Evolutionary conservation across 352 stramenopile species (phyloP).

Genomic region (Phytophthora tubulina): DNA sequence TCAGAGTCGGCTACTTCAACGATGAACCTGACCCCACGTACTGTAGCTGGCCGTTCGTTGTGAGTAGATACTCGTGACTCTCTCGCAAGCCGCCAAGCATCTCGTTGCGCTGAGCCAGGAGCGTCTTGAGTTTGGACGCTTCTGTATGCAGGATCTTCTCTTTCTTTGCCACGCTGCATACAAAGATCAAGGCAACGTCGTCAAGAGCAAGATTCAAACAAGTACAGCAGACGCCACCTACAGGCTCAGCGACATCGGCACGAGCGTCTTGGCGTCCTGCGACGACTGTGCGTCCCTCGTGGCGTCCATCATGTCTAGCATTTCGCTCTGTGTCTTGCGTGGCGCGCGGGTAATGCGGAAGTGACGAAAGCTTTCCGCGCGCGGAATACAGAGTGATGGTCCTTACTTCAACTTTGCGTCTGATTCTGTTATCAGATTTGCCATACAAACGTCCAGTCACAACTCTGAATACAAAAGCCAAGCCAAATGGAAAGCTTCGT

Average conservation of each 20-base stretch:
- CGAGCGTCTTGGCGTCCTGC: slow-evolving; percentile 35
- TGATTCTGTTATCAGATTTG: slow-evolving; percentile 24
- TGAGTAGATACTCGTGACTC: slow-evolving; percentile 52
- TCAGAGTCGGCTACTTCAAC: background rate
- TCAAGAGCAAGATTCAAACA: slow-evolving; percentile 6
- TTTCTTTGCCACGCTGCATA: slow-evolving; percentile 55
- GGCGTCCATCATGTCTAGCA: slow-evolving; percentile 8
- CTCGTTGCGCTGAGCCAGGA: slow-evolving; percentile 45
- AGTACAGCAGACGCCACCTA: slow-evolving; percentile 14
- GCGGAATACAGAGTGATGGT: slow-evolving; percentile 37
- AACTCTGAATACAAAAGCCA: background rate
- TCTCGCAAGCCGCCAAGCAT: slow-evolving; percentile 46
- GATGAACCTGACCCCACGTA: slow-evolving; percentile 16
- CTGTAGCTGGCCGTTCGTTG: slow-evolving; percentile 52
- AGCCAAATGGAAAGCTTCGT: slow-evolving; percentile 2
- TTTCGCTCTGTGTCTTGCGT: slow-evolving; percentile 5
- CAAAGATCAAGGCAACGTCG: background rate
- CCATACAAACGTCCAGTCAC: slow-evolving; percentile 8
- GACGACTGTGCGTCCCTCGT: slow-evolving; percentile 14
- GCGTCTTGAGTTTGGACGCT: slow-evolving; percentile 42
- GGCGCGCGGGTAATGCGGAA: slow-evolving; percentile 33
- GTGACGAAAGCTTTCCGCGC: slow-evolving; percentile 8
- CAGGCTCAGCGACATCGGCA: slow-evolving; percentile 47
- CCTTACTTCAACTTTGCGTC: slow-evolving; percentile 39
- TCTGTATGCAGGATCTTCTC: slow-evolving; percentile 51